Evolutionary conservation across 2,329 filamentous ascomycete species (phyloP).

Genomic region (Fusarium udum): DNA sequence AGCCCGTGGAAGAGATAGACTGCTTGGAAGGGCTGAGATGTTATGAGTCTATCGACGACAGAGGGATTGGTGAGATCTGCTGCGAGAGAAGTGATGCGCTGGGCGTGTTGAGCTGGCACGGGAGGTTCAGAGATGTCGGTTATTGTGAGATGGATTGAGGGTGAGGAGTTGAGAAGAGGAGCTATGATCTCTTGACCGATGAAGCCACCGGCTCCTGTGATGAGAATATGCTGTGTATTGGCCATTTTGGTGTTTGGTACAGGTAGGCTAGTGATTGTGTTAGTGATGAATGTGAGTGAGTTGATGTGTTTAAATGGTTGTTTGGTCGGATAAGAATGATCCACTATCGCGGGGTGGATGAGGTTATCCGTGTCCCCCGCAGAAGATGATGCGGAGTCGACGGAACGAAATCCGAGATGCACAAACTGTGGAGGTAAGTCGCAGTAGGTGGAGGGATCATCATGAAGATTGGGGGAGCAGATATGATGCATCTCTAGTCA

Average conservation of each 20-base stretch:
- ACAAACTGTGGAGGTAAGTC: background rate
- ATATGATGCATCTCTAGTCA: background rate
- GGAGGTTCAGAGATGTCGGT: constrained; percentile 66
- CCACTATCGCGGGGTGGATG: constrained; percentile 29
- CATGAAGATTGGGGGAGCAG: background rate
- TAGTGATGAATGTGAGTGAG: background rate
- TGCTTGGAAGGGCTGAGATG: constrained; percentile 49
- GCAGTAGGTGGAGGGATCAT: background rate
- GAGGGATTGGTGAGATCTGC: constrained; percentile 39
- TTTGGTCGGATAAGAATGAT: constrained; percentile 10
- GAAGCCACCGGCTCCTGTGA: constrained; percentile 72
- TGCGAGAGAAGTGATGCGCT: constrained; percentile 38
- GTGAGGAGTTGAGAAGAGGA: constrained; percentile 58
- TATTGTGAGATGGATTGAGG: constrained; percentile 57
- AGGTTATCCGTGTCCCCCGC: constrained; percentile 29
- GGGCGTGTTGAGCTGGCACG: constrained; percentile 53
- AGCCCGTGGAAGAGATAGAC: constrained; percentile 71
- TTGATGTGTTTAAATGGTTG: background rate
- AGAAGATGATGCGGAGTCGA: constrained; percentile 23
- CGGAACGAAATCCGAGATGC: constrained; percentile 33
- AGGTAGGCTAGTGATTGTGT: background rate
- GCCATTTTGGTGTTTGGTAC: constrained; percentile 19
- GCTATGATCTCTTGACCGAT: constrained; percentile 69
- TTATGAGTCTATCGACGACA: constrained; percentile 43
- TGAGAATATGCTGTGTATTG: constrained; percentile 56